Conservation (phyloP, 1,139 yeast species). For the Trichomonascaceae sp. region DNA sequence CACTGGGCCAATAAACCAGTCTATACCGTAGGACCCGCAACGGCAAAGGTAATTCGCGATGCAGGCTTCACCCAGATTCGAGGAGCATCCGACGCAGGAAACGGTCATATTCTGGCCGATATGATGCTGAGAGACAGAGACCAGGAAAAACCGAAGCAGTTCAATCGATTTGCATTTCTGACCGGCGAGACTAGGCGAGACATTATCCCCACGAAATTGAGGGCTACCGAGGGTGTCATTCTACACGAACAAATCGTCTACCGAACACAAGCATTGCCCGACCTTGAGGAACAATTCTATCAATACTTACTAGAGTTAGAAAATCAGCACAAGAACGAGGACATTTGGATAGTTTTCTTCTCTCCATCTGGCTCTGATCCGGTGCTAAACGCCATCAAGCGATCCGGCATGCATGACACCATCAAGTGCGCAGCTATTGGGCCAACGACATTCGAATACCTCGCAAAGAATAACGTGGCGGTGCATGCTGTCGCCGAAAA, state of each 20-base stretch:
- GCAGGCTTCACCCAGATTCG: conserved; percentile 56
- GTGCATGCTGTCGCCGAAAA: conserved; percentile 57
- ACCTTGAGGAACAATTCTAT: conserved; percentile 28
- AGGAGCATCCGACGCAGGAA: conserved; percentile 73
- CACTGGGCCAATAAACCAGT: conserved; percentile 38
- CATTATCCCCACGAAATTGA: conserved; percentile 55
- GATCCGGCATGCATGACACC: conserved; percentile 11
- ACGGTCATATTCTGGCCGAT: conserved; percentile 59
- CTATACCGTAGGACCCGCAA: conserved; percentile 91
- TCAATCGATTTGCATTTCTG: conserved; percentile 45
- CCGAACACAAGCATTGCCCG: conserved; percentile 41
- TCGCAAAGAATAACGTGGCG: conserved; percentile 36
- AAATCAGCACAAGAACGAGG: conserved; percentile 1
- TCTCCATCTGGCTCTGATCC: conserved; percentile 79
- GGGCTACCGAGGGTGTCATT: conserved; percentile 30
- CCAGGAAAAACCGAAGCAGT: neutral
- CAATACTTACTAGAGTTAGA: conserved; percentile 3
- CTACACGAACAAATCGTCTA: conserved; percentile 58
- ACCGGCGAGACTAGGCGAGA: conserved; percentile 83
- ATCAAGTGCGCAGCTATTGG: conserved; percentile 72
- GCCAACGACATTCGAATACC: conserved; percentile 72
- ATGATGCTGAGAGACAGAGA: conserved; percentile 36
- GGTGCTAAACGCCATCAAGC: conserved; percentile 32
- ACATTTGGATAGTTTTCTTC: conserved; percentile 48
- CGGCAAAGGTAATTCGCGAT: conserved; percentile 42